A percentile compares a stretch with the other conserved stretches of the same genome.
These are phyloP conservation scores for Musa balbisiana DNA, from an alignment of 202 grass and related monocot genomes.

Conservation along the genomic window DNA sequence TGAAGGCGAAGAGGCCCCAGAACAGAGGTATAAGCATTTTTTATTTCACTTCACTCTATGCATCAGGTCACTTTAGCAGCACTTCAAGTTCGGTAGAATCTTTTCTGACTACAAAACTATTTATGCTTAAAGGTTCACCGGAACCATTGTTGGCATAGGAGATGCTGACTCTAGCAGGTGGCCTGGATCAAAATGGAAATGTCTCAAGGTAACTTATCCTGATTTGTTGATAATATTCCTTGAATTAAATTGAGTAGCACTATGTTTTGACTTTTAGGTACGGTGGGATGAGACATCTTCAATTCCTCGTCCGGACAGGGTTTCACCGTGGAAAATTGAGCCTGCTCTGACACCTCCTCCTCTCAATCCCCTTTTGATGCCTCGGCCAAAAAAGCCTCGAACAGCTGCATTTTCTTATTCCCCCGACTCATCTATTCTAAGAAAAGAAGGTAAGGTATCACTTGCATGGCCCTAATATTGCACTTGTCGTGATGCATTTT, in stretches of 20 bases:
- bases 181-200: slow-evolving; percentile 84
- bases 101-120: neutral
- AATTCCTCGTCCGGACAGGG: slow-evolving; percentile 78
- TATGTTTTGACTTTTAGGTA: slow-evolving; percentile 41
- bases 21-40: slow-evolving; percentile 56
- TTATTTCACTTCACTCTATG: neutral
- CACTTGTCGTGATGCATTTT: neutral
- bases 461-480: neutral
- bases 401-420: slow-evolving; percentile 34
- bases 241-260: slow-evolving; percentile 16
- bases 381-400: slow-evolving; percentile 53
- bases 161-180: slow-evolving; percentile 61
- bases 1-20: slow-evolving; percentile 95
- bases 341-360: slow-evolving; percentile 55
- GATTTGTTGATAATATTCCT: neutral
- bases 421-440: slow-evolving; percentile 46
- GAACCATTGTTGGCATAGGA: slow-evolving; percentile 75
- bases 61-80: neutral
- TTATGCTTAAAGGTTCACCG: slow-evolving; percentile 57
- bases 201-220: slow-evolving; percentile 58
- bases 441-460: slow-evolving; percentile 59
- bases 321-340: slow-evolving; percentile 97
- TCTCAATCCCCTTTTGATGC: slow-evolving; percentile 47
- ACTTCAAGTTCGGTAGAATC: neutral
- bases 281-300: slow-evolving; percentile 91